These are phyloP conservation scores for Fusarium albosuccineum DNA, from an alignment of 2,329 filamentous ascomycete species.

Conservation along the genomic window DNA sequence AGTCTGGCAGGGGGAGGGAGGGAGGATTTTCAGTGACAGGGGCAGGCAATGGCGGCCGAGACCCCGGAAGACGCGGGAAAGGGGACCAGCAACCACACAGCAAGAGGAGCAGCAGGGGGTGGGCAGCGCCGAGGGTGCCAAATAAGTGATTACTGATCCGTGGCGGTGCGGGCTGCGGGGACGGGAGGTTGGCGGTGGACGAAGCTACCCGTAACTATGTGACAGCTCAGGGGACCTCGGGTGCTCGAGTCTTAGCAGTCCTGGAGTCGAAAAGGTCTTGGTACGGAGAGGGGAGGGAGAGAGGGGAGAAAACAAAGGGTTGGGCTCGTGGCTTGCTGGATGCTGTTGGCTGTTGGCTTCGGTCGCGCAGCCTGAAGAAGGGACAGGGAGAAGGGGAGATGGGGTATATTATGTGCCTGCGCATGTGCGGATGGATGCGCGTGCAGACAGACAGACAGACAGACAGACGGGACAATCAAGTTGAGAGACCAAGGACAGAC, in stretches of 20 bases:
- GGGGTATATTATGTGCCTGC: slow-evolving; percentile 3
- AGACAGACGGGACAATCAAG: too few relatives aligned
- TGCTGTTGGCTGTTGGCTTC: slow-evolving; percentile 7
- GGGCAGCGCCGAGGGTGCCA: slow-evolving; percentile 3
- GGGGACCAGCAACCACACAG: slow-evolving; percentile 3
- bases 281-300: slow-evolving; percentile 13
- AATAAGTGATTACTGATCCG: slow-evolving; percentile 35
- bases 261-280: slow-evolving; percentile 8
- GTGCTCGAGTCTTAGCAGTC: slow-evolving; percentile 5
- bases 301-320: background rate
- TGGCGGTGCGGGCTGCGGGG: slow-evolving; percentile 24
- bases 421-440: slow-evolving; percentile 22
- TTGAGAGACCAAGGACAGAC: background rate
- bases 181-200: slow-evolving; percentile 21
- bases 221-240: slow-evolving; percentile 8
- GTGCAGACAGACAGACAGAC: background rate
- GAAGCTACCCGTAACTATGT: slow-evolving; percentile 1
- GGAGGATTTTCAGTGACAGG: slow-evolving; percentile 13
- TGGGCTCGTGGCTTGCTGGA: background rate
- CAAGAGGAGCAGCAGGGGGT: slow-evolving; percentile 11
- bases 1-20: slow-evolving; percentile 10
- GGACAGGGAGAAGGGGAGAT: slow-evolving; percentile 1
- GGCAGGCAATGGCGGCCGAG: slow-evolving; percentile 23
- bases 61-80: slow-evolving; percentile 15
- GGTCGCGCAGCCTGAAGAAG: slow-evolving; percentile 29